phyloP scores from a whole-genome alignment of 2,329 filamentous ascomycete species.

The Neopestalotiopsis rosae region DNA sequence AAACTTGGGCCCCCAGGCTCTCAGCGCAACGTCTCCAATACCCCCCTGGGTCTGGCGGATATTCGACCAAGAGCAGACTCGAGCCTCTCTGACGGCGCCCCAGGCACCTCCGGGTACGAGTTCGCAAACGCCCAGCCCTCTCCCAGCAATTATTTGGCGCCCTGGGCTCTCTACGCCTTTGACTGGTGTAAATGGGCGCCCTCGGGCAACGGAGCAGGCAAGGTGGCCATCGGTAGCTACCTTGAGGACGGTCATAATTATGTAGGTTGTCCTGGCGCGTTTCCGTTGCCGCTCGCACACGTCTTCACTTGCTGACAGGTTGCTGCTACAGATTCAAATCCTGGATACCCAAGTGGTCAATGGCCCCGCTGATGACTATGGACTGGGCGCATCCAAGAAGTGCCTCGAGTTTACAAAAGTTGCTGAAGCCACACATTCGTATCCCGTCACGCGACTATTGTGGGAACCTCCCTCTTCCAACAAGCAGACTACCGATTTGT shows the following conservation, averaged over 20 bases:
- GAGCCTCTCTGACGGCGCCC: conserved; percentile 73
- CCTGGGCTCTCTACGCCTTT: conserved; percentile 95
- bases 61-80: conserved; percentile 88
- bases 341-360: conserved; percentile 82
- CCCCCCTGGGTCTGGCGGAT: conserved; percentile 88
- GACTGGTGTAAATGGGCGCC: conserved; percentile 99
- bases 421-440: conserved; percentile 96
- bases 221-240: conserved; percentile 94
- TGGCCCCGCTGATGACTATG: conserved; percentile 71
- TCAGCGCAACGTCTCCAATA: conserved; percentile 75
- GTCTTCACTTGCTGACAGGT: conserved; percentile 1
- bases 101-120: conserved; percentile 69
- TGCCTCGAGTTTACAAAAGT: conserved; percentile 90
- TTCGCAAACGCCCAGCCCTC: conserved; percentile 67
- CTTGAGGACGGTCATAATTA: conserved; percentile 98
- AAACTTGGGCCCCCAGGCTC: conserved; percentile 63
- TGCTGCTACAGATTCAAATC: conserved; percentile 83
- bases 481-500: conserved; percentile 92
- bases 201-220: conserved; percentile 80
- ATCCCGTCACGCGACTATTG: conserved; percentile 91
- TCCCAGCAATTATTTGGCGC: conserved; percentile 92
- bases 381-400: conserved; percentile 73
- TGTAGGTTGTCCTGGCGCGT: conserved; percentile 55
- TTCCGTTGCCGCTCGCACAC: neutral
- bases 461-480: conserved; percentile 96